Percentiles rank a stretch among this genome's conserved stretches.
These are phyloP conservation scores for Termitomyces sp. DNA, from an alignment of 768 basidiomycete species.

Conservation along the genomic window DNA sequence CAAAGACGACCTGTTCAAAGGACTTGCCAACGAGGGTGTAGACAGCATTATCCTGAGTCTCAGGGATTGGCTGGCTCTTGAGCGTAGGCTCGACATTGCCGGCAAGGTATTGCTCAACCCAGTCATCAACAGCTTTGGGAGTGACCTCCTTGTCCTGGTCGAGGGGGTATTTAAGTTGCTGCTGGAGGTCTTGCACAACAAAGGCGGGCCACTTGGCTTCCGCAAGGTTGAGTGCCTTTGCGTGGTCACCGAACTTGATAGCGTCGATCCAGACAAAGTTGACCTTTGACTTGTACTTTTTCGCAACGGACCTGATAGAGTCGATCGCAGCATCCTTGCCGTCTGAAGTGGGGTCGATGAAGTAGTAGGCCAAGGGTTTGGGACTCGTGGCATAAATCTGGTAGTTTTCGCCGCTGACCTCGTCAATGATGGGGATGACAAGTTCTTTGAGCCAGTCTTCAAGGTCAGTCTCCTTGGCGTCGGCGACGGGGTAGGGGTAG, in stretches of 20 bases:
- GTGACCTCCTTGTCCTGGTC: conserved; percentile 64
- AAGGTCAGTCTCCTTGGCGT: conserved; percentile 54
- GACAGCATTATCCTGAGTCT: conserved; percentile 76
- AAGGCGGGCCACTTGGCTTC: conserved; percentile 91
- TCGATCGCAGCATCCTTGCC: conserved; percentile 62
- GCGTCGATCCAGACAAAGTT: conserved; percentile 99
- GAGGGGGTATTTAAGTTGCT: conserved; percentile 87
- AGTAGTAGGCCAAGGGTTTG: conserved; percentile 92
- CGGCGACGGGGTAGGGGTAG: conserved; percentile 60
- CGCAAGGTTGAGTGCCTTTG: conserved; percentile 83
- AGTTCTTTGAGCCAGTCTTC: conserved; percentile 78
- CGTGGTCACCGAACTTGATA: conserved; percentile 92
- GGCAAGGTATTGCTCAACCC: conserved; percentile 59
- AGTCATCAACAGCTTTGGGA: conserved; percentile 46
- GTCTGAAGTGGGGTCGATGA: conserved; percentile 75
- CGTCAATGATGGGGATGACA: conserved; percentile 82
- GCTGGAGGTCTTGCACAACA: conserved; percentile 81
- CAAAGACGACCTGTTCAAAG: conserved; percentile 82
- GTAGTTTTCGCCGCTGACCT: conserved; percentile 95
- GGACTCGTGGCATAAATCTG: conserved; percentile 71
- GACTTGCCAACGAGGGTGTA: conserved; percentile 81
- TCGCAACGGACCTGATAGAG: conserved; percentile 68
- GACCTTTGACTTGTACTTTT: conserved; percentile 76
- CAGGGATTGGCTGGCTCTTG: conserved; percentile 88
- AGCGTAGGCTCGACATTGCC: conserved; percentile 77